phyloP scores from a whole-genome alignment of 352 stramenopile species.

The Globisporangium camurandrum region DNA sequence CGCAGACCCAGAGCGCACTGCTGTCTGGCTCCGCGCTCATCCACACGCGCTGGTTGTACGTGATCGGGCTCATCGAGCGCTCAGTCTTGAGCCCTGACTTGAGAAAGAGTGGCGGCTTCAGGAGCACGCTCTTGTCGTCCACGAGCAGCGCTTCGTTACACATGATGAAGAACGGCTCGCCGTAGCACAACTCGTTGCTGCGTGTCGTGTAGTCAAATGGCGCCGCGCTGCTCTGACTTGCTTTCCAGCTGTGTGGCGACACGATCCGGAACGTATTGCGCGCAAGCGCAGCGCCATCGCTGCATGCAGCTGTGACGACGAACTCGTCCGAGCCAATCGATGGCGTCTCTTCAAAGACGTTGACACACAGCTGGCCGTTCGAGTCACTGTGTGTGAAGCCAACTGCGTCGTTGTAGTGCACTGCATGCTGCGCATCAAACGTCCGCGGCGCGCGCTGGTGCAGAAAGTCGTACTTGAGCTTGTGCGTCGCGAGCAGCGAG shows the following conservation, averaged over 20 bases:
- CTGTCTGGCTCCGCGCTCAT: slow-evolving; percentile 55
- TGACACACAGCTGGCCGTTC: slow-evolving; percentile 44
- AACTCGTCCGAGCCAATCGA: slow-evolving; percentile 75
- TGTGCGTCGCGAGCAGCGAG: slow-evolving; percentile 71
- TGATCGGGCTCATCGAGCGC: slow-evolving; percentile 79
- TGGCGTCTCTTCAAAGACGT: slow-evolving; percentile 80
- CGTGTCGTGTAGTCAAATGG: slow-evolving; percentile 10
- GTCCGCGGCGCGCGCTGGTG: slow-evolving; percentile 56
- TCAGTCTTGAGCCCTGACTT: slow-evolving; percentile 80
- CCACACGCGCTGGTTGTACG: slow-evolving; percentile 79
- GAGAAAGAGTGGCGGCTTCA: slow-evolving; percentile 70
- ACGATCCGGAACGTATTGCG: slow-evolving; percentile 70
- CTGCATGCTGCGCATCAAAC: slow-evolving; percentile 21
- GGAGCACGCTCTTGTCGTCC: slow-evolving; percentile 63
- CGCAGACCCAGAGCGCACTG: slow-evolving; percentile 63
- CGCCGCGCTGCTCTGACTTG: slow-evolving; percentile 17
- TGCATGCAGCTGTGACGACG: slow-evolving; percentile 38
- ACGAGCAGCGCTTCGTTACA: slow-evolving; percentile 73
- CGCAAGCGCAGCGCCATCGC: slow-evolving; percentile 20
- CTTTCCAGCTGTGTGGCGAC: slow-evolving; percentile 33
- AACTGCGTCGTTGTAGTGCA: slow-evolving; percentile 58
- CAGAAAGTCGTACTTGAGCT: slow-evolving; percentile 70
- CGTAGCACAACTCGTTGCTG: slow-evolving; percentile 46
- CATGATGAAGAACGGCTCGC: slow-evolving; percentile 76
- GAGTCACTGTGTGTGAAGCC: slow-evolving; percentile 46